Evolutionary conservation across 176 grass and related monocot species (phyloP), one percentile per base, ranked within the genome.

Genomic region (Musa troglodytarum): DNA sequence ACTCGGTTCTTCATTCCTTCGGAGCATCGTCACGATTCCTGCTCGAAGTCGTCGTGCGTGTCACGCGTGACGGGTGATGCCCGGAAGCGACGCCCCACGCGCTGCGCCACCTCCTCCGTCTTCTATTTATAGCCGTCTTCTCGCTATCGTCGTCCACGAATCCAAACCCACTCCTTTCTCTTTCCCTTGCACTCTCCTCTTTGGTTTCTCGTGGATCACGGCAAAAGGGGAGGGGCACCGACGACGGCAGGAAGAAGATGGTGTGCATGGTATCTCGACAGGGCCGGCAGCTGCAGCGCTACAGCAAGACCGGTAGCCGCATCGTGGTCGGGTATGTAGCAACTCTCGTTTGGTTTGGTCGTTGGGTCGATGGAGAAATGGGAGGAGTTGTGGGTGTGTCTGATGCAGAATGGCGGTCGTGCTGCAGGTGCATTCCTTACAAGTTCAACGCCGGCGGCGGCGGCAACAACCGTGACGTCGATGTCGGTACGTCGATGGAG

Each of bases 381-480:
- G 34, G 34, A 43, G 34, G 34, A 6, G 34, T 10, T 19, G 12
- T 1, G 9, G 50, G 59, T 26, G 24, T 6, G 12, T 15, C 11
- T 78, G 11, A 55, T 52, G 9, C 20, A 8, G 28, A 14, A 15
- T 20, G 23, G 67, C 10, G 8, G 16, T n/a, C 13, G 19, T 72
- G 51, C 53, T 66, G 52, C 80, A 86, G 84, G 62, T 86, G 84
- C 74, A 81, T 86, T 29, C 84, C 84, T 10, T 86, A 86, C 73
- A 86, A 77, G 72, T 53, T 86, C 4, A 75, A 78, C n/a, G n/a
- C 19, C 5, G 68, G 50, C 62, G 23, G 21, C 29, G 62, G 65
- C 50, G 69, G 68, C 43, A 11, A 14, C 12, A 69, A 9, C 76
- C 4, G 28, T 2, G 28, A 43, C 34, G 34, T 6, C 0, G 4